Percentiles rank a stretch among this genome's conserved stretches.
These are phyloP conservation scores for Tirmania nivea DNA, from an alignment of 495 filamentous ascomycete species.

Conservation along the genomic window DNA sequence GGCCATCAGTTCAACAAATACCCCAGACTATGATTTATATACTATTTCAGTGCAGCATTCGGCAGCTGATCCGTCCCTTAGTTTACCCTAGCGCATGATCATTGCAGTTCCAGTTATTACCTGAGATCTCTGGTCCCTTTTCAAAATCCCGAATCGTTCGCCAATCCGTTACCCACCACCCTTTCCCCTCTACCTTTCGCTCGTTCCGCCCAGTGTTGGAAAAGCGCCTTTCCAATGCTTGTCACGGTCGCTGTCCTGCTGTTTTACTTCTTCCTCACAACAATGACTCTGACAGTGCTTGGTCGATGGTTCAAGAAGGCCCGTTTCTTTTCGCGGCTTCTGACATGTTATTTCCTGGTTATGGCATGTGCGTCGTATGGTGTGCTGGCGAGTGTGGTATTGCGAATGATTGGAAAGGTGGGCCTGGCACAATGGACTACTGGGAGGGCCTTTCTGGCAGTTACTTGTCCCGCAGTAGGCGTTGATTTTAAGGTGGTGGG, in stretches of 20 bases:
- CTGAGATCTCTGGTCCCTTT: no score
- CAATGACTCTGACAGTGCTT: conserved; percentile 15
- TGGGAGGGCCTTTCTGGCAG: conserved; percentile 57
- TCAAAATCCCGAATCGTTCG: no score
- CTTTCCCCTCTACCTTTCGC: background rate
- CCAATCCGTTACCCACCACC: no score
- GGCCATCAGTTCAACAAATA: no score
- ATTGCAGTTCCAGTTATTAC: no score
- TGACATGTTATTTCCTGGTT: conserved; percentile 50
- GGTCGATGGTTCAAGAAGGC: conserved; percentile 15
- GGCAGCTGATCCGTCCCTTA: no score
- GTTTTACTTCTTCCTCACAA: conserved; percentile 1
- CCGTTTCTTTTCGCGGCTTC: conserved; percentile 45
- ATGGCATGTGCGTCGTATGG: conserved; percentile 52
- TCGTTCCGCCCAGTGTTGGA: background rate
- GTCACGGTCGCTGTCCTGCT: background rate
- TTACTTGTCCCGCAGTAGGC: conserved; percentile 54
- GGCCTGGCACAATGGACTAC: conserved; percentile 71
- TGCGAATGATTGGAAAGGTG: conserved; percentile 48
- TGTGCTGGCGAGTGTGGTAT: conserved; percentile 44
- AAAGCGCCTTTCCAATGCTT: background rate
- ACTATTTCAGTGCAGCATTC: no score
- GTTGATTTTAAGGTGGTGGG: conserved; percentile 57
- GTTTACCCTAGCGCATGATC: no score
- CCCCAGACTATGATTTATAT: no score